These are phyloP conservation scores for Colletotrichum brevisporum DNA, from an alignment of 2,329 filamentous ascomycete species.

Conservation along the genomic window DNA sequence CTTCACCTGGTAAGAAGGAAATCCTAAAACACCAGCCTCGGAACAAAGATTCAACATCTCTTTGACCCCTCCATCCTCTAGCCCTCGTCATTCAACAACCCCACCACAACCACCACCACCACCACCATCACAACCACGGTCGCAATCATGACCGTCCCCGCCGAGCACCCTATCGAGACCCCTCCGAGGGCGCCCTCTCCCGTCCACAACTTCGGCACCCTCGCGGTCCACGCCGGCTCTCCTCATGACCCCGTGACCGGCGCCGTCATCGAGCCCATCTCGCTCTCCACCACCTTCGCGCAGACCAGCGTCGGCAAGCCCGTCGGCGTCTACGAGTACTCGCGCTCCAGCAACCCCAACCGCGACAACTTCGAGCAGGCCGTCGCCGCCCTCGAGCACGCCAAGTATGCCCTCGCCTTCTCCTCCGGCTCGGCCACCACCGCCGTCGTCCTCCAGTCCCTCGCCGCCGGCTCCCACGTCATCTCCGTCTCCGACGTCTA, in stretches of 20 bases:
- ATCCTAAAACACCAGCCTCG: no score
- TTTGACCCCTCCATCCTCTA: conserved; percentile 10
- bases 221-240: conserved; percentile 93
- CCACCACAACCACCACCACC: conserved; percentile 1
- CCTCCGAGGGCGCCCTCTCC: conserved; percentile 67
- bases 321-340: conserved; percentile 93
- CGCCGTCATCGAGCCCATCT: conserved; percentile 96
- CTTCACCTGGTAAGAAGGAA: neutral
- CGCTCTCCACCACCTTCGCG: conserved; percentile 96
- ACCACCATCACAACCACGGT: neutral
- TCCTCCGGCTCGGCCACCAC: conserved; percentile 95
- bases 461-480: conserved; percentile 92
- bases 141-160: conserved; percentile 47
- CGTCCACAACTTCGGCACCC: conserved; percentile 87
- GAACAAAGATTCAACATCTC: conserved; percentile 19
- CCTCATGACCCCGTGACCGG: conserved; percentile 93
- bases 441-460: conserved; percentile 91
- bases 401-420: conserved; percentile 93
- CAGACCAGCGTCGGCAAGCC: conserved; percentile 90
- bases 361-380: conserved; percentile 93
- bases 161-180: conserved; percentile 50
- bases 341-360: conserved; percentile 93
- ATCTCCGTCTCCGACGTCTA: conserved; percentile 98
- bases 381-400: conserved; percentile 92
- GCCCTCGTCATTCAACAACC: conserved; percentile 16